These are phyloP conservation scores for Naganishia friedmannii DNA, from an alignment of 768 basidiomycete species.

Conservation along the genomic window DNA sequence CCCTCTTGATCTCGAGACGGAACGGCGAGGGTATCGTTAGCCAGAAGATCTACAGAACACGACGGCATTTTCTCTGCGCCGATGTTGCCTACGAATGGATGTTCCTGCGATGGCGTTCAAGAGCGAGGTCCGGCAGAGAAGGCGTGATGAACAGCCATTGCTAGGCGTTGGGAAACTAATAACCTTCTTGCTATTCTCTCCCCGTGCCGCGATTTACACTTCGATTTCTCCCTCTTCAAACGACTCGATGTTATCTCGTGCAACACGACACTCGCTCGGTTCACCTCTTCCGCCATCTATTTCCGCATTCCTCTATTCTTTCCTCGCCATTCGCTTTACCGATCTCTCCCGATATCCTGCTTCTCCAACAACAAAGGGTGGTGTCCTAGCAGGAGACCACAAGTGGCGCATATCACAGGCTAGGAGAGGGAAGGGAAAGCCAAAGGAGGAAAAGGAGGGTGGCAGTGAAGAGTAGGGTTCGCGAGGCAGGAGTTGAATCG, in stretches of 20 bases:
- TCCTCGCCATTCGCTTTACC: neutral
- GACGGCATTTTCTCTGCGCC: too few species aligned
- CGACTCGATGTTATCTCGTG: too few species aligned
- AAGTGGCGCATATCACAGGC: slow-evolving; percentile 29
- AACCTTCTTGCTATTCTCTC: neutral
- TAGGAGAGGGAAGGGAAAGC: slow-evolving; percentile 19
- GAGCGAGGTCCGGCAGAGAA: neutral
- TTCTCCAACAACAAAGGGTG: slow-evolving; percentile 24
- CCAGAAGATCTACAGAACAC: too few species aligned
- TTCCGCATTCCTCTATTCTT: too few species aligned
- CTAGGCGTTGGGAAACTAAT: neutral
- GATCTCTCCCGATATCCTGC: neutral
- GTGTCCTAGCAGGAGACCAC: slow-evolving; percentile 30
- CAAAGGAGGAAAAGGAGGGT: slow-evolving; percentile 5
- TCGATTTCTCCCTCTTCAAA: neutral
- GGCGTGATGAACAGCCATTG: too few species aligned
- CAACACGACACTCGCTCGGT: too few species aligned
- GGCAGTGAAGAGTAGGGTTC: neutral
- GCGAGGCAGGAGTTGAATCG: neutral
- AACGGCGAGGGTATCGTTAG: too few species aligned
- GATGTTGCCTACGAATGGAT: too few species aligned
- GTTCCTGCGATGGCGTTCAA: neutral
- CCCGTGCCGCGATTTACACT: neutral
- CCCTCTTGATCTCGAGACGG: too few species aligned
- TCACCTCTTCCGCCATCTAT: too few species aligned